Evolutionary conservation across 331 rosid genomes (phyloP).

Genomic region (Quercus lobata): DNA sequence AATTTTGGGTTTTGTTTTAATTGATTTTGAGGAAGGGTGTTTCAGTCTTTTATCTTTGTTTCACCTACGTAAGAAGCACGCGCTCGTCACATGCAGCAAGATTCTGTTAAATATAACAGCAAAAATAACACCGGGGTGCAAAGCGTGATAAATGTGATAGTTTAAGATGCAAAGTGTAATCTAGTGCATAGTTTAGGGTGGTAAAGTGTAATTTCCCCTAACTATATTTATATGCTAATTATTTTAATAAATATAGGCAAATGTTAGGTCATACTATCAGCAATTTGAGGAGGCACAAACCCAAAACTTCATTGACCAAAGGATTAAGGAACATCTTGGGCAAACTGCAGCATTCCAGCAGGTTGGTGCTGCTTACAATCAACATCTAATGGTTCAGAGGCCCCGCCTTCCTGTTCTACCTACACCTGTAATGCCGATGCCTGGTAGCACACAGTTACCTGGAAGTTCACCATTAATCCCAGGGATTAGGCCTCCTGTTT

Average conservation of each 20-base stretch:
- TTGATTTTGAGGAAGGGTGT: too few species aligned
- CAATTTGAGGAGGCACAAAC: constrained; percentile 98
- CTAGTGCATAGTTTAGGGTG: too few species aligned
- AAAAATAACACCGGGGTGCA: too few species aligned
- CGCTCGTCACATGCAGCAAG: too few species aligned
- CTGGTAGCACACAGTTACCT: constrained; percentile 41
- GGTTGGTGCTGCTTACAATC: constrained; percentile 88
- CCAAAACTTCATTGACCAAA: constrained; percentile 86
- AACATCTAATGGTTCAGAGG: constrained; percentile 63
- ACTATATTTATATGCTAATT: not conserved
- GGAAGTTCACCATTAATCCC: constrained; percentile 60
- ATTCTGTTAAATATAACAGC: too few species aligned
- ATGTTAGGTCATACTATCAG: constrained; percentile 83
- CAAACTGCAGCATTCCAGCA: constrained; percentile 88
- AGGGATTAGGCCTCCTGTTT: constrained; percentile 75
- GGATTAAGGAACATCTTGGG: constrained; percentile 97
- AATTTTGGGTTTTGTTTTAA: too few species aligned
- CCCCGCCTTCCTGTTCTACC: constrained; percentile 76
- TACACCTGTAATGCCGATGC: constrained; percentile 53
- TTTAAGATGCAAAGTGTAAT: too few species aligned
- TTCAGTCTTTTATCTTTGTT: too few species aligned
- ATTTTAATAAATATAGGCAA: constrained; percentile 48
- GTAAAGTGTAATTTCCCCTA: too few species aligned
- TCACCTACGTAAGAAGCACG: too few species aligned
- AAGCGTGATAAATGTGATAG: too few species aligned